These are phyloP conservation scores for Ustilago hordei DNA, from an alignment of 1,284 basidiomycete genomes.

Conservation along the genomic window DNA sequence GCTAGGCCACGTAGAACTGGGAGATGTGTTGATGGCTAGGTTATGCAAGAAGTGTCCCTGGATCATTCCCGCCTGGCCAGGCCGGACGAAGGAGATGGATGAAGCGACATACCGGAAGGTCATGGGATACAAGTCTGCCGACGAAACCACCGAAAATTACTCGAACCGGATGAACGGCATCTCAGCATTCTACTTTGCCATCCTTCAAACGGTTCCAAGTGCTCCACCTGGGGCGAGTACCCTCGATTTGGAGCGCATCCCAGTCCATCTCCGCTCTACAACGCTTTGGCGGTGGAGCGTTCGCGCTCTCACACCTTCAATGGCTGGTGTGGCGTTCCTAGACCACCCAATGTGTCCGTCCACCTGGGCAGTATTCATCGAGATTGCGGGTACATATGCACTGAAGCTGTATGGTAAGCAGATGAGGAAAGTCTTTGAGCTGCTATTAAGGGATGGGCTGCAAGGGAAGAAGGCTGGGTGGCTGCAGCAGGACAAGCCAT, in stretches of 20 bases:
- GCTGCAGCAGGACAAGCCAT: constrained; percentile 37
- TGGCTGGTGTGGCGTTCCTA: constrained; percentile 34
- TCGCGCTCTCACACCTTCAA: constrained; percentile 54
- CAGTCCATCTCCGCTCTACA: constrained; percentile 49
- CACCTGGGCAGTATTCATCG: constrained; percentile 62
- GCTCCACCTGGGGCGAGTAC: constrained; percentile 19
- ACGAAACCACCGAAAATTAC: constrained; percentile 76
- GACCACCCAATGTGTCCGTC: constrained; percentile 59
- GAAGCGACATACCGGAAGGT: constrained; percentile 76
- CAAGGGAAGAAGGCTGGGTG: constrained; percentile 47
- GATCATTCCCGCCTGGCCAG: constrained; percentile 72
- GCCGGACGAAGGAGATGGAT: constrained; percentile 47
- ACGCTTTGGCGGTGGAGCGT: constrained; percentile 65
- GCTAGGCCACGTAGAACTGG: constrained; percentile 75
- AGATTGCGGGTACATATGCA: constrained; percentile 55
- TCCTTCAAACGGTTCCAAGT: constrained; percentile 73
- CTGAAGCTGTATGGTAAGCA: constrained; percentile 58
- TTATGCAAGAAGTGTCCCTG: constrained; percentile 82
- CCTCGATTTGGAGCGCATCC: constrained; percentile 31
- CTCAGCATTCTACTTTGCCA: constrained; percentile 87
- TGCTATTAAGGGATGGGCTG: constrained; percentile 60
- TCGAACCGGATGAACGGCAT: constrained; percentile 82
- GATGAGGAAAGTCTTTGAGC: constrained; percentile 54
- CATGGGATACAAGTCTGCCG: constrained; percentile 76
- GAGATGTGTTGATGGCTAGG: constrained; percentile 84